A percentile compares a stretch with the other conserved stretches of the same genome.
Conservation (phyloP, 2,329 filamentous ascomycete species). For the Daldinia sp. region DNA sequence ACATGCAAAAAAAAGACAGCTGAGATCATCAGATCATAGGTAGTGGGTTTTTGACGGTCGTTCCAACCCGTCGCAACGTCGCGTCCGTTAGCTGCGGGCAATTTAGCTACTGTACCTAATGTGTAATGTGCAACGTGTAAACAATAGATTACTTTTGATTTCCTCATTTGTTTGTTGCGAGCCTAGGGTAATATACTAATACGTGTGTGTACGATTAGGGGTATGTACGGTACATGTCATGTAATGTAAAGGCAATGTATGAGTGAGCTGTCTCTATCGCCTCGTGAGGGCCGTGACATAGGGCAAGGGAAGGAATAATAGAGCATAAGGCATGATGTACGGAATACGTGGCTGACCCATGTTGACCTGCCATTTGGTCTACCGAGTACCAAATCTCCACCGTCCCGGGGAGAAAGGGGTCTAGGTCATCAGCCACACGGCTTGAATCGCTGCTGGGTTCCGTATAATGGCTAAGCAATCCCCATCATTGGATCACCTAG, state of each 20-base stretch:
- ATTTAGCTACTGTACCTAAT: background rate
- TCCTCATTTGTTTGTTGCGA: conserved; percentile 17
- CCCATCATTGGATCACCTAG: conserved; percentile 19
- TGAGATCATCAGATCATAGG: background rate
- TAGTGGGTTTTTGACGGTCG: background rate
- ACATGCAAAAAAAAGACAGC: too few species aligned
- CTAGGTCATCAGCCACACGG: conserved; percentile 37
- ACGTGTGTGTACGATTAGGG: background rate
- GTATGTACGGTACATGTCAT: conserved; percentile 1
- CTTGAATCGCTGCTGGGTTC: conserved; percentile 11
- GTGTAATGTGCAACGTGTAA: conserved; percentile 34
- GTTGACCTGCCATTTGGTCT: conserved; percentile 30
- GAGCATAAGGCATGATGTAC: conserved; percentile 16
- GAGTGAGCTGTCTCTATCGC: conserved; percentile 26
- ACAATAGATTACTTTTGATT: conserved; percentile 20
- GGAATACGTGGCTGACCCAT: conserved; percentile 23
- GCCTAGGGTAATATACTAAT: background rate
- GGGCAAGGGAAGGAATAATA: too few species aligned
- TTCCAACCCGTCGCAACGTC: conserved; percentile 22
- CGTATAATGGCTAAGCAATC: conserved; percentile 3
- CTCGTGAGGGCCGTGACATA: conserved; percentile 23
- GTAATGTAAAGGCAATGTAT: conserved; percentile 12
- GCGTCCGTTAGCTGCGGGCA: conserved; percentile 16
- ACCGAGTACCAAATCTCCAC: conserved; percentile 23
- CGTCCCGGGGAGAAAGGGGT: conserved; percentile 5